These are phyloP conservation scores for Suillus hirtellus DNA, from an alignment of 768 basidiomycete species.

Conservation along the genomic window DNA sequence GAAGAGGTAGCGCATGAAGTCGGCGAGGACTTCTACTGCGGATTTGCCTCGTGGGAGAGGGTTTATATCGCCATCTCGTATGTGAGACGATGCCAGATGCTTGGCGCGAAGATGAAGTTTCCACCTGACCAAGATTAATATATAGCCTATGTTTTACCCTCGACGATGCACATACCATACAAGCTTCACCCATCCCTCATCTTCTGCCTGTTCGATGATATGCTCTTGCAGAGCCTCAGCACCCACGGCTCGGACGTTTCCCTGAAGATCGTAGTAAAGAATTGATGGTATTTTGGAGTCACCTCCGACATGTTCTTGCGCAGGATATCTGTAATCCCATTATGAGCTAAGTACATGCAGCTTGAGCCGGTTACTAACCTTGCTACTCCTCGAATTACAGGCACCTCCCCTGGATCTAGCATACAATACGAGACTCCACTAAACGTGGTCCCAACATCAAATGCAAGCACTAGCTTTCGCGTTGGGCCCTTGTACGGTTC, in stretches of 20 bases:
- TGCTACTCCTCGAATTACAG: slow-evolving; percentile 28
- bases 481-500: slow-evolving; percentile 36
- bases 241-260: slow-evolving; percentile 41
- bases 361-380: slow-evolving; percentile 20
- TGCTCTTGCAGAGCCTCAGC: slow-evolving; percentile 41
- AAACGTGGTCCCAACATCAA: slow-evolving; percentile 46
- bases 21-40: slow-evolving; percentile 23
- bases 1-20: slow-evolving; percentile 32
- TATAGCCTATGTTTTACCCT: background rate
- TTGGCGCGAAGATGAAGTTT: slow-evolving; percentile 38
- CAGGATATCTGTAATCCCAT: slow-evolving; percentile 40
- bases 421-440: slow-evolving; percentile 41
- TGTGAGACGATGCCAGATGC: slow-evolving; percentile 23
- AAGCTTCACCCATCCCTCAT: slow-evolving; percentile 37
- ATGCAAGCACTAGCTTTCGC: slow-evolving; percentile 45
- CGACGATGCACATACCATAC: slow-evolving; percentile 35
- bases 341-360: background rate
- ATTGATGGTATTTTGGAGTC: slow-evolving; percentile 52
- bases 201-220: slow-evolving; percentile 39
- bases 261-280: slow-evolving; percentile 46
- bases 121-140: slow-evolving; percentile 23
- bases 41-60: slow-evolving; percentile 25
- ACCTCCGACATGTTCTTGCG: slow-evolving; percentile 45
- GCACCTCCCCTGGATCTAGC: slow-evolving; percentile 36
- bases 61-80: slow-evolving; percentile 22